Evolutionary conservation across 805 yeast species (phyloP), one percentile per base, ranked within the genome.

Genomic region (Danielia reshetovae): DNA sequence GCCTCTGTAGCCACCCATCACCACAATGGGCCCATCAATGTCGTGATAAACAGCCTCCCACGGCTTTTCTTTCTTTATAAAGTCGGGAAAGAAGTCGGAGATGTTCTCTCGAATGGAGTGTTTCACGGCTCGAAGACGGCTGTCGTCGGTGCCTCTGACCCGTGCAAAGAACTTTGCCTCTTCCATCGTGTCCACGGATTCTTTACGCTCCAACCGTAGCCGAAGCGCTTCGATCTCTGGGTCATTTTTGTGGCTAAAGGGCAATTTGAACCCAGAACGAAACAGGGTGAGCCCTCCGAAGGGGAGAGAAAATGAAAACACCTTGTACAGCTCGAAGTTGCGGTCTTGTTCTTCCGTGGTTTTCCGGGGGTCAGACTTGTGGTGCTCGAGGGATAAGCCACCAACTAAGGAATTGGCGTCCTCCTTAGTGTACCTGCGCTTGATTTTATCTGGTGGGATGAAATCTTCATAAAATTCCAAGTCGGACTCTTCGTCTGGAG

Each of bases 1-100:
- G 2, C 97, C 97, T 48, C 97, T 68, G 57, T 84, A 89, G 0
- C 97, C 97, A 4, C 96, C 96, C 57, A 89, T 39, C 2, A 89
- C 66, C 2, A 89, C 75, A 2, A 89, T 70, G 51, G 88, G 88
- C 4, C 96, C 96, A 15, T 78, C 80, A 1, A 87, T 46, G 17
- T 73, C 74, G 39, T 74, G 71, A 68, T 69, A 82, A 2, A 80
- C 66, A 1, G 72, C 53, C 19, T 73, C 72, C 39, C 50, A 34
- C 14, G 45, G 40, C 22, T 58, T 60, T 6, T 65, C 65, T 30
- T 53, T 54, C 17, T 42, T 45, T 18, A 43, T 51, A 30, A 50
- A 54, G 40, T 42, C 65, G 2, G 71, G 69, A 5, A 65, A 33
- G n/a, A 66, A 54, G 19, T 65, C 67, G 33, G 63, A 59, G 21